Percentiles rank a stretch among this genome's conserved stretches.
Evolutionary conservation across 176 grass and related monocot species (phyloP).

Genomic region (Raddia distichophylla): DNA sequence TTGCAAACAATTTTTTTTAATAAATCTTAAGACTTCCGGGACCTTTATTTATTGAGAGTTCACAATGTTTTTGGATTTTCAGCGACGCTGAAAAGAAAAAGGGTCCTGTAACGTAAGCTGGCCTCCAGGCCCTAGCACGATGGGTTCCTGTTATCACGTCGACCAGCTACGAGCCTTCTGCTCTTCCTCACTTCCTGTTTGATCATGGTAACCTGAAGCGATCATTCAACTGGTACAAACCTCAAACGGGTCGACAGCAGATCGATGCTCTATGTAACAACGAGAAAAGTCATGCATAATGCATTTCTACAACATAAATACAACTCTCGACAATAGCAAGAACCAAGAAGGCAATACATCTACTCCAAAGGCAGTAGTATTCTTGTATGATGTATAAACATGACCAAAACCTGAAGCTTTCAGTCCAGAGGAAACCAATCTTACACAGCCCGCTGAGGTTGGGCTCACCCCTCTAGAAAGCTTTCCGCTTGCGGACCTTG

Average conservation of each 20-base stretch:
- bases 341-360: background rate
- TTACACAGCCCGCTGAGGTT: background rate
- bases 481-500: slow-evolving; percentile 67
- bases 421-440: slow-evolving; percentile 12
- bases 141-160: background rate
- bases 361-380: slow-evolving; percentile 2
- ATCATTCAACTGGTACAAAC: too few species aligned
- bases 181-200: background rate
- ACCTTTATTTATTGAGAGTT: too few species aligned
- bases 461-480: slow-evolving; percentile 21
- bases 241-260: background rate
- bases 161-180: background rate
- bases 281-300: background rate
- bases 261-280: background rate
- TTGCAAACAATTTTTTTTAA: too few species aligned
- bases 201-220: background rate
- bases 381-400: slow-evolving; percentile 38
- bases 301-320: slow-evolving; percentile 11
- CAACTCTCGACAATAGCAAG: background rate
- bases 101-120: background rate
- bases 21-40: too few species aligned
- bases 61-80: too few species aligned
- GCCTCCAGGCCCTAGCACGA: background rate
- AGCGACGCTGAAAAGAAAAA: too few species aligned
- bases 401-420: slow-evolving; percentile 10